Conservation (phyloP, 1,139 yeast species). For the Eremothecium gossypii region DNA sequence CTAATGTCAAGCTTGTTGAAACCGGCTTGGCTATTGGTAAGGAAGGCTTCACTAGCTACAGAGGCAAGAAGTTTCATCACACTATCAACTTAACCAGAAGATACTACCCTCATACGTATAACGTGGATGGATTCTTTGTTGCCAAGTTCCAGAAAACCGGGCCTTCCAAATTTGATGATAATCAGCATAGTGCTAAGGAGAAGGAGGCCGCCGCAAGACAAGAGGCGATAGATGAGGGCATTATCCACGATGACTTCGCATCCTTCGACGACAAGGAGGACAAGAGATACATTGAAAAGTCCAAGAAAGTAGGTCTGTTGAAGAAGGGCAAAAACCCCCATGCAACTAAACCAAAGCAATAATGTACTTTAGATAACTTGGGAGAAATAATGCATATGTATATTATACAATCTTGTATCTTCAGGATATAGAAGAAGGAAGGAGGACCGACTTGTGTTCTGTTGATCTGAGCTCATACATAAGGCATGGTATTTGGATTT, state of each 20-base stretch:
- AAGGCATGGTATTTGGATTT: slow-evolving; percentile 1
- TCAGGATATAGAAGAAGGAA: background rate
- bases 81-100: slow-evolving; percentile 76
- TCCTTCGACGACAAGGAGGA: slow-evolving; percentile 72
- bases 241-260: slow-evolving; percentile 81
- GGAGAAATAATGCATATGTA: slow-evolving; percentile 5
- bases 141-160: slow-evolving; percentile 93
- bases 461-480: background rate
- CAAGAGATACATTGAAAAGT: slow-evolving; percentile 59
- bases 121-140: slow-evolving; percentile 96
- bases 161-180: slow-evolving; percentile 71
- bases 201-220: slow-evolving; percentile 73
- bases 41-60: slow-evolving; percentile 85
- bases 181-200: slow-evolving; percentile 84
- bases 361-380: background rate
- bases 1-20: slow-evolving; percentile 90
- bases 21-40: slow-evolving; percentile 92
- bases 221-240: slow-evolving; percentile 64
- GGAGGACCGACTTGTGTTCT: background rate
- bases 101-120: slow-evolving; percentile 96
- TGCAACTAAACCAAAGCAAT: slow-evolving; percentile 16
- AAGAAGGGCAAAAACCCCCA: slow-evolving; percentile 75
- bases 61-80: slow-evolving; percentile 86
- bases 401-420: slow-evolving; percentile 2
- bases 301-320: slow-evolving; percentile 63